These are phyloP conservation scores for Ophiosphaerella narmari DNA, from an alignment of 2,329 filamentous ascomycete genomes.

Conservation along the genomic window DNA sequence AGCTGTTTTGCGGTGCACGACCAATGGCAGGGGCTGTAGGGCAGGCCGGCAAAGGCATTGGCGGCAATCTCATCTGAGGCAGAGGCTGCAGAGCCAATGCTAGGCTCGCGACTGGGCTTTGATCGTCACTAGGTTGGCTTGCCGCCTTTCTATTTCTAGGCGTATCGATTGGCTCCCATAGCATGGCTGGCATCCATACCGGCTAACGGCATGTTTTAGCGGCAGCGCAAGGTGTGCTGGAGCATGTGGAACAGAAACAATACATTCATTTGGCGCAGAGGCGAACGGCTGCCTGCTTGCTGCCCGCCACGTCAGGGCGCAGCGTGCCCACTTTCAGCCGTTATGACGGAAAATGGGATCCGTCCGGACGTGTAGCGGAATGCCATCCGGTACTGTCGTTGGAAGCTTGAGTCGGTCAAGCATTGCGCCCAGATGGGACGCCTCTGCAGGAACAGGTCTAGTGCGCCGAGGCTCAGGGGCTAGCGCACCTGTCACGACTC, in stretches of 20 bases:
- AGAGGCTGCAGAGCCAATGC: slow-evolving; percentile 28
- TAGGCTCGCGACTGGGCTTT: slow-evolving; percentile 12
- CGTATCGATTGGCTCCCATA: slow-evolving; percentile 20
- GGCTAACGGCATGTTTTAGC: slow-evolving; percentile 15
- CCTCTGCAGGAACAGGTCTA: slow-evolving; percentile 13
- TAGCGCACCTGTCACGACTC: slow-evolving; percentile 5
- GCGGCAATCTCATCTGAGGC: slow-evolving; percentile 33
- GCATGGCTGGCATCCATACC: slow-evolving; percentile 1
- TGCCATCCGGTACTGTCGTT: slow-evolving; percentile 12
- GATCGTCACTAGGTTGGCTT: slow-evolving; percentile 29
- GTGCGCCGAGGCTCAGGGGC: slow-evolving; percentile 19
- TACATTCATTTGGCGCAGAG: no score
- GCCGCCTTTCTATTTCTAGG: slow-evolving; percentile 32
- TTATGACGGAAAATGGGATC: not conserved
- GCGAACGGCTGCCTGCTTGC: no score
- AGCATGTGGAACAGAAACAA: no score
- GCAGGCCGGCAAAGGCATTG: slow-evolving; percentile 19
- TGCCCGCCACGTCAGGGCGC: not conserved
- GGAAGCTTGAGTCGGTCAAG: no score
- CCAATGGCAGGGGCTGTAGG: slow-evolving; percentile 21
- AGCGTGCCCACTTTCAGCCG: not conserved
- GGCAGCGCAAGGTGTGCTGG: not conserved
- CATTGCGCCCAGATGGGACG: slow-evolving; percentile 20
- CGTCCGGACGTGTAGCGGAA: slow-evolving; percentile 5
- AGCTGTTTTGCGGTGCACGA: slow-evolving; percentile 8